These are phyloP conservation scores for Backusella sp. DNA, from an alignment of 192 early-diverging fungal genomes.

Conservation along the genomic window DNA sequence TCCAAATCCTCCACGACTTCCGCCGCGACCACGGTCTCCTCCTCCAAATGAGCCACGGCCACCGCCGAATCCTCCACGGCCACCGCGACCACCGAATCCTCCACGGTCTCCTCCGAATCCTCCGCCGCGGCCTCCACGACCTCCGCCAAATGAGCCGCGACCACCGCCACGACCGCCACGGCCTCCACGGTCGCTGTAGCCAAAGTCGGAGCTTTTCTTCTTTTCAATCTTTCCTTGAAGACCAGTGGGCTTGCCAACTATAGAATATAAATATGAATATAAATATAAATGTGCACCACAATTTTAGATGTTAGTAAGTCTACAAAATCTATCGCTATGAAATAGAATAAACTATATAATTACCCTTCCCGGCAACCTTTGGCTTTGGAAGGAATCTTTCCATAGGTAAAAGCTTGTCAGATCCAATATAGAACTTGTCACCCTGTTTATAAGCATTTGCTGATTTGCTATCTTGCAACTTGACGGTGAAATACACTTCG, in stretches of 20 bases:
- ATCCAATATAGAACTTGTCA: conserved; percentile 91
- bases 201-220: conserved; percentile 44
- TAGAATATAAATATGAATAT: background rate
- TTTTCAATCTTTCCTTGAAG: conserved; percentile 61
- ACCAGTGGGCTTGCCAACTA: conserved; percentile 49
- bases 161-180: conserved; percentile 13
- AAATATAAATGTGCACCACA: background rate
- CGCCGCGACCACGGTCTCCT: background rate
- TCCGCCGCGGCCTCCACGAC: conserved; percentile 18
- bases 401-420: conserved; percentile 91
- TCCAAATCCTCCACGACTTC: background rate
- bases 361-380: conserved; percentile 64
- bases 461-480: conserved; percentile 86
- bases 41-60: background rate
- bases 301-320: background rate
- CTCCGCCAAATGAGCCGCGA: conserved; percentile 15
- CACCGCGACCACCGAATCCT: background rate
- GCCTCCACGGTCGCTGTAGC: conserved; percentile 9
- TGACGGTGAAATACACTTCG: conserved; percentile 97
- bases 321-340: background rate
- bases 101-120: conserved; percentile 40
- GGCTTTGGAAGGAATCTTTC: conserved; percentile 97
- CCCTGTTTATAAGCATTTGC: conserved; percentile 86
- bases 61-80: conserved; percentile 47
- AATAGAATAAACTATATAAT: background rate